Conservation (phyloP, 805 yeast species). For the Yamadazyma scolyti region DNA sequence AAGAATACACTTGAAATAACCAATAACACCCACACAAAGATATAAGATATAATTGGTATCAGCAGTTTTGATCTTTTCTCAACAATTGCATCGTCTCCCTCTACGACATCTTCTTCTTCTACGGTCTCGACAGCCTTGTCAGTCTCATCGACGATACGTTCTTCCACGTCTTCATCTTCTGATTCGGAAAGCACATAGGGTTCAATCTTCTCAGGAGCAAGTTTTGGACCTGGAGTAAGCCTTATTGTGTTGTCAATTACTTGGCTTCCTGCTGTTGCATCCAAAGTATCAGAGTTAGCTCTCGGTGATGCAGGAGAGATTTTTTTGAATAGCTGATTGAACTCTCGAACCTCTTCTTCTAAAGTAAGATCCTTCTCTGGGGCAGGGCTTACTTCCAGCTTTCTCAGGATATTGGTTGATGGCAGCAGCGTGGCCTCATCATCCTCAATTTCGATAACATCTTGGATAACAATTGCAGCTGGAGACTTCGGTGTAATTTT, state of each 20-base stretch:
- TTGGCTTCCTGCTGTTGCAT: no score
- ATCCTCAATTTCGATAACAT: no score
- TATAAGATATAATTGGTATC: conserved; percentile 5
- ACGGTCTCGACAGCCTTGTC: conserved; percentile 4
- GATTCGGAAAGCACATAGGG: conserved; percentile 1
- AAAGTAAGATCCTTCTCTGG: conserved; percentile 10
- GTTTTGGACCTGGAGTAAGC: conserved; percentile 8
- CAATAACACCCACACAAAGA: conserved; percentile 27
- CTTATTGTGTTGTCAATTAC: no score
- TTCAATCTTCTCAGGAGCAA: conserved; percentile 16
- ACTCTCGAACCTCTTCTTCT: conserved; percentile 21
- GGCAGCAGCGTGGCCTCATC: no score
- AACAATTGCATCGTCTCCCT: background rate
- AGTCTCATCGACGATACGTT: conserved; percentile 3
- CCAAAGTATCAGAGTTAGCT: no score
- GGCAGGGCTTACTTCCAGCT: no score
- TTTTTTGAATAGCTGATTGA: conserved; percentile 18
- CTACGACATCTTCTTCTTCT: background rate
- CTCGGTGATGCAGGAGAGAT: no score
- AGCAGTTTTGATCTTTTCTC: background rate
- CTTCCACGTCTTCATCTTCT: conserved; percentile 2
- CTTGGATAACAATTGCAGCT: background rate
- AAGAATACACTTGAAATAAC: conserved; percentile 37
- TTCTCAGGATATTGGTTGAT: no score
- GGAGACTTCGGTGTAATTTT: background rate